Evolutionary conservation across 257 asterid genomes (phyloP).

Genomic region (Coffea canephora): DNA sequence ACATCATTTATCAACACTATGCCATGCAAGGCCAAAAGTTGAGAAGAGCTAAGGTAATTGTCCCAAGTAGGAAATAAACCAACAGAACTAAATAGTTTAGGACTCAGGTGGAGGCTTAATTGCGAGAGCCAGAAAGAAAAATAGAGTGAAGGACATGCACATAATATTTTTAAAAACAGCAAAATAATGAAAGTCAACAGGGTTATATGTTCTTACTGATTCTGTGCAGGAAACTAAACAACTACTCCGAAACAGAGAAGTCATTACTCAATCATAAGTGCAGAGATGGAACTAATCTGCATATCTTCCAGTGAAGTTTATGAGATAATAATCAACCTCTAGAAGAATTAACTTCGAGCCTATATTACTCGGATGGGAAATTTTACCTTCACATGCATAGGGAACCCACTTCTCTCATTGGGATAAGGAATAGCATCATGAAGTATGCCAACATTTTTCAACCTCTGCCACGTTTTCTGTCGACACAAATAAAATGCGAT

Average conservation of each 20-base stretch:
- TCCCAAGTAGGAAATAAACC: neutral
- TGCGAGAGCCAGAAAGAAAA: neutral
- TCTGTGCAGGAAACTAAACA: neutral
- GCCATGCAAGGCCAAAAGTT: neutral
- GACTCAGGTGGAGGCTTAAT: neutral
- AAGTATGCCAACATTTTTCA: conserved; percentile 63
- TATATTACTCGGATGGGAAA: neutral
- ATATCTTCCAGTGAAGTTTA: neutral
- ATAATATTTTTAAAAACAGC: too few relatives aligned
- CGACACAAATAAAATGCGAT: conserved; percentile 5
- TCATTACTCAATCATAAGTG: neutral
- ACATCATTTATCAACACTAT: neutral
- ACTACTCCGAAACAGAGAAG: too few relatives aligned
- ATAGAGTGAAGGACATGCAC: neutral
- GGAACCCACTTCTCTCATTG: conserved; percentile 53
- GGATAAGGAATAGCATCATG: conserved; percentile 81
- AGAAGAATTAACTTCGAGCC: neutral
- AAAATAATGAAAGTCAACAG: neutral
- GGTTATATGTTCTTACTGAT: neutral
- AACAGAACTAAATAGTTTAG: too few relatives aligned
- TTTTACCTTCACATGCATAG: conserved; percentile 90
- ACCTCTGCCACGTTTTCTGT: conserved; percentile 93
- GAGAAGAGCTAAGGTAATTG: neutral
- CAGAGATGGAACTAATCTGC: neutral
- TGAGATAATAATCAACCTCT: neutral